A percentile compares a stretch with the other conserved stretches of the same genome.
Conservation (phyloP, 495 filamentous ascomycete species). For the Letharia columbiana region DNA sequence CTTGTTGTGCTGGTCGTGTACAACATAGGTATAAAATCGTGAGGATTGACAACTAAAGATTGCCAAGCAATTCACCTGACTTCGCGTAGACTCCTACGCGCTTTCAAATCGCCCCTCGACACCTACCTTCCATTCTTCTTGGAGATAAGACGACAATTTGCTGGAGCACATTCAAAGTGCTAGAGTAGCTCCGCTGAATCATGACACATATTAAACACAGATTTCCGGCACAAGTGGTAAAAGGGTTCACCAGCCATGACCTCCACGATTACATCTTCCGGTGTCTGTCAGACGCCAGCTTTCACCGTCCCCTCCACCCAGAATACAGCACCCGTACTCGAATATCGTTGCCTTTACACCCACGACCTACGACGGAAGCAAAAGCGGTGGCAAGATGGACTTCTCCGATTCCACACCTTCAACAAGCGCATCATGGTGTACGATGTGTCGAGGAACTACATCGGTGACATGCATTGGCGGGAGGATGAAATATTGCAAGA, state of each 20-base stretch:
- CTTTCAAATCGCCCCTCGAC: too few species aligned
- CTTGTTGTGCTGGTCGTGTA: too few species aligned
- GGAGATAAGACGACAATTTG: neutral
- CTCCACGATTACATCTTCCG: constrained; percentile 12
- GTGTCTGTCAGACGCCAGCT: neutral
- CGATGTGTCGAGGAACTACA: constrained; percentile 64
- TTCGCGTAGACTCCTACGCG: too few species aligned
- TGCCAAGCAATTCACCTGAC: too few species aligned
- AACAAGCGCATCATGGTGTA: constrained; percentile 90
- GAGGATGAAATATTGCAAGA: constrained; percentile 54
- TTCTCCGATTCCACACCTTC: constrained; percentile 78
- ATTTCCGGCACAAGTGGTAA: neutral
- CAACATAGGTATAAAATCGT: too few species aligned
- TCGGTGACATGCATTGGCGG: constrained; percentile 80
- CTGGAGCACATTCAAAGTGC: neutral
- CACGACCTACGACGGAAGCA: constrained; percentile 75
- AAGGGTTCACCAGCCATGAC: neutral
- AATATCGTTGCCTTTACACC: constrained; percentile 79
- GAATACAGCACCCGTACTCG: constrained; percentile 66
- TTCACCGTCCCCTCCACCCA: constrained; percentile 37
- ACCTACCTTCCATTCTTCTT: too few species aligned
- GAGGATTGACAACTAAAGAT: too few species aligned
- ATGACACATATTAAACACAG: neutral
- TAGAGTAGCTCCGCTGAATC: neutral
- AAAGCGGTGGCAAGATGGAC: constrained; percentile 90